A percentile compares a stretch with the other conserved stretches of the same genome.
Conservation (phyloP, 805 yeast species). For the Yarrowia hollandica region DNA sequence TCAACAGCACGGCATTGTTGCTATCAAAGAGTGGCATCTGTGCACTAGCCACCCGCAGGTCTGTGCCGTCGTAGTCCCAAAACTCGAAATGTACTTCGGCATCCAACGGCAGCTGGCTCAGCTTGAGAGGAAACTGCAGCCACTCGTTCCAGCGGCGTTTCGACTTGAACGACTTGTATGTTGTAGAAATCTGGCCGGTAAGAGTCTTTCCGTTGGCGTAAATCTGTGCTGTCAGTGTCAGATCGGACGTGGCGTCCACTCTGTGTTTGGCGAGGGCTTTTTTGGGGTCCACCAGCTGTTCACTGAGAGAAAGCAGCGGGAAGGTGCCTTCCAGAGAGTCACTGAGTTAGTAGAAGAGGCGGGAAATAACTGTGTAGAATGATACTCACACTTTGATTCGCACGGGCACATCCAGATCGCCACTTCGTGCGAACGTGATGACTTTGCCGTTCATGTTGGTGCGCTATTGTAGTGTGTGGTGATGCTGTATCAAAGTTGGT, state of each 20-base stretch:
- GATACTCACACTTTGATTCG: conserved; percentile 47
- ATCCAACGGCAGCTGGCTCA: conserved; percentile 67
- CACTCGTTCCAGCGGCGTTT: conserved; percentile 66
- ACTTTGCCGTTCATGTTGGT: conserved; percentile 43
- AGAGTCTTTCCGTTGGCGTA: conserved; percentile 49
- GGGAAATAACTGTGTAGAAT: too few relatives aligned
- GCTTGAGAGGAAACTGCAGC: conserved; percentile 68
- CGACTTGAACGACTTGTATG: conserved; percentile 50
- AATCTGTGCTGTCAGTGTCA: conserved; percentile 50
- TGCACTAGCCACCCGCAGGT: conserved; percentile 59
- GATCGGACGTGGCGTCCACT: conserved; percentile 40
- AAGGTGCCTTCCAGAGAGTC: conserved; percentile 49
- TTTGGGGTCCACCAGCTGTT: conserved; percentile 51
- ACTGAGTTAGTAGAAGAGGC: conserved; percentile 32
- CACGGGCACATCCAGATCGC: conserved; percentile 54
- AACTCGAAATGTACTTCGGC: conserved; percentile 60
- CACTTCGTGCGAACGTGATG: conserved; percentile 57
- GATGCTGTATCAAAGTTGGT: conserved; percentile 2
- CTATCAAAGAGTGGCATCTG: conserved; percentile 58
- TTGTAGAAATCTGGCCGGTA: conserved; percentile 52
- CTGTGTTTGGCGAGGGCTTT: conserved; percentile 47
- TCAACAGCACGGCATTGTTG: conserved; percentile 38
- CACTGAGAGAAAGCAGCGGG: conserved; percentile 48
- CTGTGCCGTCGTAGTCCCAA: conserved; percentile 66
- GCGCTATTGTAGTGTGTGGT: background rate